Evolutionary conservation across 352 stramenopile genomes (phyloP).

Genomic region (Elongisporangium undulatum): DNA sequence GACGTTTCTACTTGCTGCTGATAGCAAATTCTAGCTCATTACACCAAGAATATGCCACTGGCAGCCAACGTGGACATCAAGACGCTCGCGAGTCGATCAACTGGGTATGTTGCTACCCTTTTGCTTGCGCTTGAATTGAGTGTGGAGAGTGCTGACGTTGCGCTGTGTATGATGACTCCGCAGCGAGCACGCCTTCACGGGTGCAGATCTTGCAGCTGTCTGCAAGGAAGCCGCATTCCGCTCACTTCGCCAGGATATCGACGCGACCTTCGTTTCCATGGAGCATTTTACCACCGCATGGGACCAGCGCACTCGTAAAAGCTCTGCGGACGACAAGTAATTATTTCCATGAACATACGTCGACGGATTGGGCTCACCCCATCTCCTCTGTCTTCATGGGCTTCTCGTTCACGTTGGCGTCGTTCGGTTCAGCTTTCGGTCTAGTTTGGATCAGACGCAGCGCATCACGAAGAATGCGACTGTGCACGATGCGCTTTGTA

Average conservation of each 20-base stretch:
- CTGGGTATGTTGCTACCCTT: conserved; percentile 18
- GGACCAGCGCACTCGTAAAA: conserved; percentile 19
- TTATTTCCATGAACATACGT: neutral
- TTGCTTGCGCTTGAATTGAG: neutral
- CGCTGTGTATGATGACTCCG: conserved; percentile 5
- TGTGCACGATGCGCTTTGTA: neutral
- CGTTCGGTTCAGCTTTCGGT: neutral
- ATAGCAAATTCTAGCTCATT: conserved; percentile 63
- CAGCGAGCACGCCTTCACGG: conserved; percentile 39
- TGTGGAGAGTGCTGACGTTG: conserved; percentile 5
- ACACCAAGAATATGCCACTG: conserved; percentile 69
- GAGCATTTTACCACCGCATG: conserved; percentile 49
- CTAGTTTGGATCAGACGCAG: conserved; percentile 12
- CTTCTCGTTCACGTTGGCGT: neutral
- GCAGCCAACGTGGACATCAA: conserved; percentile 45
- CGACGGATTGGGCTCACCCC: neutral
- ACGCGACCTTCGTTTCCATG: conserved; percentile 25
- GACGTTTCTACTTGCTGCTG: conserved; percentile 4
- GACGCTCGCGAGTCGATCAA: conserved; percentile 28
- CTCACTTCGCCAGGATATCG: conserved; percentile 60
- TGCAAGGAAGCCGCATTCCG: conserved; percentile 81
- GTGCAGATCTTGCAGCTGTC: conserved; percentile 58
- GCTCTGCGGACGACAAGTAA: neutral
- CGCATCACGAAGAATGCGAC: conserved; percentile 6
- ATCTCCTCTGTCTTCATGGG: neutral